Evolutionary conservation across 148 eudicot species (phyloP).

Genomic region (Tetragonia tetragonoides): DNA sequence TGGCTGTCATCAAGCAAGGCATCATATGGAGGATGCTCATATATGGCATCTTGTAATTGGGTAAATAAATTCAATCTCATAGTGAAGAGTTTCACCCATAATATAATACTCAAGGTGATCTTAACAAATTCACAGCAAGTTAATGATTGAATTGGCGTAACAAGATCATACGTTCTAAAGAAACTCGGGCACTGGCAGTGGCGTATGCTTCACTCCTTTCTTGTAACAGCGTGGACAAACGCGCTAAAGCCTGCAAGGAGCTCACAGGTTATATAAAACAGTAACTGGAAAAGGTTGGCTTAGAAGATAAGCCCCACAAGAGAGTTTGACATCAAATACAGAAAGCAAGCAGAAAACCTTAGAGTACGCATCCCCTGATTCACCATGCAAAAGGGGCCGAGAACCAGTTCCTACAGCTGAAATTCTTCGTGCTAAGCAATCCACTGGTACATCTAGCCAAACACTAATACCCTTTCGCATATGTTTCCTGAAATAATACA

Average conservation of each 20-base stretch:
- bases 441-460: conserved; percentile 93
- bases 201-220: conserved; percentile 77
- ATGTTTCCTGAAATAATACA: conserved; percentile 53
- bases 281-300: not conserved
- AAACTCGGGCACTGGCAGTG: conserved; percentile 73
- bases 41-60: too few species aligned
- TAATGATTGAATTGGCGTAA: not conserved
- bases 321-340: not conserved
- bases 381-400: conserved; percentile 79
- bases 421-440: conserved; percentile 81
- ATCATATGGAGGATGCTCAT: not conserved
- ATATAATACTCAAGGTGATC: not conserved
- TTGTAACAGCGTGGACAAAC: conserved; percentile 56
- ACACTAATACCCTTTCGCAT: conserved; percentile 85
- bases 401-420: conserved; percentile 72
- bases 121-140: not conserved
- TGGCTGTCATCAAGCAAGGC: not conserved
- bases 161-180: conserved; percentile 64
- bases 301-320: not conserved
- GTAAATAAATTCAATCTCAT: not conserved
- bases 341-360: conserved; percentile 41
- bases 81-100: not conserved
- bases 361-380: conserved; percentile 74
- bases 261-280: not conserved
- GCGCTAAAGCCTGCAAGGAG: conserved; percentile 51